Percentiles rank a stretch among this genome's conserved stretches.
phyloP scores from a whole-genome alignment of 1,284 basidiomycete genomes.

The Acaromyces ingoldii region DNA sequence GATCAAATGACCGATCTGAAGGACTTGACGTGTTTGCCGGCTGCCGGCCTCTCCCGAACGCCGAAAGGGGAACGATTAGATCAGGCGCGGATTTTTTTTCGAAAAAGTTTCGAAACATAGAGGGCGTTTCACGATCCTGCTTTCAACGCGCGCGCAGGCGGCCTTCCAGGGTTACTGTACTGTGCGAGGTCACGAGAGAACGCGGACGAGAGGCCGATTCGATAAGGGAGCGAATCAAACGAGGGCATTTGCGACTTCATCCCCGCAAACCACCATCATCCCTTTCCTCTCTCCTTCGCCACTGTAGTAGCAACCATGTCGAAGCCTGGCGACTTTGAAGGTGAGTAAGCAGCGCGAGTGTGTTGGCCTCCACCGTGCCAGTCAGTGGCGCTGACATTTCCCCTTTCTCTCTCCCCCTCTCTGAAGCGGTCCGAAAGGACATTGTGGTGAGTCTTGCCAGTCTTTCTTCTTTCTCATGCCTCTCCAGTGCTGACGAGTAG shows the following conservation, averaged over 20 bases:
- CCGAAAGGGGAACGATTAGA: too few relatives aligned
- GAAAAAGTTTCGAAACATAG: too few relatives aligned
- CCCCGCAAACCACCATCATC: neutral
- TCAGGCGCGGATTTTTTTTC: too few relatives aligned
- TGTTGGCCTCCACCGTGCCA: neutral
- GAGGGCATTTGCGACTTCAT: neutral
- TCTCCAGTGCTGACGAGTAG: neutral
- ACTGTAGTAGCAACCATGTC: constrained; percentile 16
- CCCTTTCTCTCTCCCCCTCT: neutral
- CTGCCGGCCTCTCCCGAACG: too few relatives aligned
- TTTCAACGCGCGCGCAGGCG: too few relatives aligned
- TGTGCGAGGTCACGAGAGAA: too few relatives aligned
- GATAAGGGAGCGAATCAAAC: too few relatives aligned
- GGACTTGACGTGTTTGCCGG: too few relatives aligned
- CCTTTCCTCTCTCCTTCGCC: neutral
- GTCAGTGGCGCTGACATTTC: neutral
- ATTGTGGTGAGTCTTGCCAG: neutral
- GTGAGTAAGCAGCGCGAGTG: constrained; percentile 2
- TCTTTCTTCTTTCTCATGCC: neutral
- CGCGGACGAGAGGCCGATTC: too few relatives aligned
- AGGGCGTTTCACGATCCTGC: too few relatives aligned
- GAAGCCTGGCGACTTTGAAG: constrained; percentile 37
- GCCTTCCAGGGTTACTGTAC: too few relatives aligned
- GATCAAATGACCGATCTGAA: too few relatives aligned
- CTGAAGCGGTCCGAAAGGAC: constrained; percentile 7